Evolutionary conservation across 208 protist genomes (phyloP).

Genomic region (Wallacemonas sp.): DNA sequence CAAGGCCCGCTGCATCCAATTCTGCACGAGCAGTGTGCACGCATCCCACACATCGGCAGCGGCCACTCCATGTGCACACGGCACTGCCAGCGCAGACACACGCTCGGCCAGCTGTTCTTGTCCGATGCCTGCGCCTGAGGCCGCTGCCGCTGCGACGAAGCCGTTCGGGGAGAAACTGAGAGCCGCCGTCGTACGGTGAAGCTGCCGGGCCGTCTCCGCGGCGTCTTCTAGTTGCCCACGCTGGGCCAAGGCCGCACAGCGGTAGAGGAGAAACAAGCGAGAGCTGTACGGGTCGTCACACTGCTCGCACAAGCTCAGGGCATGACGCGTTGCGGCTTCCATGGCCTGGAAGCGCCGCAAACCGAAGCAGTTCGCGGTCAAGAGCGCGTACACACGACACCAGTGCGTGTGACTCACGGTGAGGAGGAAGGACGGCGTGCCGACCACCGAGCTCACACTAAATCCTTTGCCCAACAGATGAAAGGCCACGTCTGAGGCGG

Average conservation of each 20-base stretch:
- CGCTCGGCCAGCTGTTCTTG: not conserved
- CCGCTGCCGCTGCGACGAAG: not conserved
- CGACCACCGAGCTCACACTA: constrained; percentile 3
- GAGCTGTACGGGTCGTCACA: constrained; percentile 48
- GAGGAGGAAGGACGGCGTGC: constrained; percentile 46
- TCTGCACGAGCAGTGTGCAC: constrained; percentile 27
- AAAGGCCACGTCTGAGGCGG: constrained; percentile 10
- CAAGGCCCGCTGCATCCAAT: constrained; percentile 22
- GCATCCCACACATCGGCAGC: constrained; percentile 18
- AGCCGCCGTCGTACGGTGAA: constrained; percentile 18
- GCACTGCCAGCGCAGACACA: not conserved
- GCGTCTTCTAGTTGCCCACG: constrained; percentile 19
- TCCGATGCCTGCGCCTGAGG: not conserved
- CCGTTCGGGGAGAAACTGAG: constrained; percentile 22
- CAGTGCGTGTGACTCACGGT: constrained; percentile 45
- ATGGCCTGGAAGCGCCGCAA: constrained; percentile 33
- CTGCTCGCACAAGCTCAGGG: constrained; percentile 42
- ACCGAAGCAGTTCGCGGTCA: constrained; percentile 41
- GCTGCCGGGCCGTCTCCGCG: constrained; percentile 14
- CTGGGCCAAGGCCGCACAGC: constrained; percentile 28
- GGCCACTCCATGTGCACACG: constrained; percentile 5
- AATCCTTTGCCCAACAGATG: constrained; percentile 30
- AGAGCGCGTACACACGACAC: constrained; percentile 39
- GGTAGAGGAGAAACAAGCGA: constrained; percentile 48
- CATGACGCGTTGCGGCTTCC: constrained; percentile 31